phyloP scores from a whole-genome alignment of 1,284 basidiomycete species.

The Volvariella volvacea region DNA sequence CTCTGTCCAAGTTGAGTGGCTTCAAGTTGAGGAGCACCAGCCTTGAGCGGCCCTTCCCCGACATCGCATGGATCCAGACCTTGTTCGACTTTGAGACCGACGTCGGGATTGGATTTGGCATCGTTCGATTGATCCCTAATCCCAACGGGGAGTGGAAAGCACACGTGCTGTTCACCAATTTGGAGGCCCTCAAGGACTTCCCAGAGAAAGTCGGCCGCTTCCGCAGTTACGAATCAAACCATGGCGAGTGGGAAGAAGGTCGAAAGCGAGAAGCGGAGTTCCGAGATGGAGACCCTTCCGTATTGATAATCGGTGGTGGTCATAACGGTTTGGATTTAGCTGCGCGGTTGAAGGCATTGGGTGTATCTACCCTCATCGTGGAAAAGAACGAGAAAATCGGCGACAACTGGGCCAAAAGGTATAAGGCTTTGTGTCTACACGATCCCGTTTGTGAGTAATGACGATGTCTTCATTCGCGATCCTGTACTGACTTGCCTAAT shows the following conservation, averaged over 20 bases:
- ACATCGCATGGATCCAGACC: slow-evolving; percentile 51
- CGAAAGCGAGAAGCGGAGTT: slow-evolving; percentile 30
- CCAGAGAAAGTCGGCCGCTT: slow-evolving; percentile 12
- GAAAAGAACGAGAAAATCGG: slow-evolving; percentile 49
- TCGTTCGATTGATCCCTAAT: slow-evolving; percentile 1
- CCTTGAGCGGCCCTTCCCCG: slow-evolving; percentile 41
- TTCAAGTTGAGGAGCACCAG: slow-evolving; percentile 32
- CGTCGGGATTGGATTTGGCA: slow-evolving; percentile 7
- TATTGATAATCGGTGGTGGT: slow-evolving; percentile 57
- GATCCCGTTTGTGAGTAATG: slow-evolving; percentile 36
- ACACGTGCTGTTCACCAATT: slow-evolving; percentile 13
- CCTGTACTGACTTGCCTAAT: too few relatives aligned
- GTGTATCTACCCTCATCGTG: slow-evolving; percentile 44
- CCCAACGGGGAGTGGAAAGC: slow-evolving; percentile 13
- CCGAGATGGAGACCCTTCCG: slow-evolving; percentile 31
- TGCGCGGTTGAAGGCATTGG: slow-evolving; percentile 50
- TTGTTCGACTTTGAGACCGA: slow-evolving; percentile 11
- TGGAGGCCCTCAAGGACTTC: slow-evolving; percentile 13
- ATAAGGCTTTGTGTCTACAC: slow-evolving; percentile 54
- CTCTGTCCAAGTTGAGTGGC: slow-evolving; percentile 24
- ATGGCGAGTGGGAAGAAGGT: slow-evolving; percentile 27
- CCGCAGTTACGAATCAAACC: slow-evolving; percentile 22
- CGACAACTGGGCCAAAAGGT: slow-evolving; percentile 54
- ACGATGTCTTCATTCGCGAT: too few relatives aligned
- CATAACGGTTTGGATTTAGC: slow-evolving; percentile 59